phyloP scores from a whole-genome alignment of 202 grass and related monocot genomes.

The Zoysia matrella region DNA sequence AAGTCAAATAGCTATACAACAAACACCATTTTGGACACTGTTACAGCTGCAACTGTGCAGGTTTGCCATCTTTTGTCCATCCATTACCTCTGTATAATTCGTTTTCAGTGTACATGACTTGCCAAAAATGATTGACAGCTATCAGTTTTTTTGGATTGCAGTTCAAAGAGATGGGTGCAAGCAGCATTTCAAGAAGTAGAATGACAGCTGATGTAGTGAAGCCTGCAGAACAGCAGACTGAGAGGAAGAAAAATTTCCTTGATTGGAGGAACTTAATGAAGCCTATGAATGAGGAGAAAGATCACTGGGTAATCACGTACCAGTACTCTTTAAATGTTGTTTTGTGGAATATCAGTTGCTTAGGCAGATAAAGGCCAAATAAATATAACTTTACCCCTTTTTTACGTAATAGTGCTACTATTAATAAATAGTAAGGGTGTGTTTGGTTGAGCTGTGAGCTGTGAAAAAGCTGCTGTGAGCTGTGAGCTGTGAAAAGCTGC shows the following conservation, averaged over 20 bases:
- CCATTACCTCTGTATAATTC: conserved; percentile 17
- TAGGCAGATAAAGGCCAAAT: neutral
- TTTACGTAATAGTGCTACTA: neutral
- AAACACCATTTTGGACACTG: conserved; percentile 89
- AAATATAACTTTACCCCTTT: neutral
- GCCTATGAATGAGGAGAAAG: conserved; percentile 89
- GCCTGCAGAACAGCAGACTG: conserved; percentile 65
- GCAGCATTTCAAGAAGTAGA: conserved; percentile 65
- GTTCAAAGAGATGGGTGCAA: conserved; percentile 96
- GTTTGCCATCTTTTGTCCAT: conserved; percentile 39
- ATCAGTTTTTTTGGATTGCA: conserved; percentile 32
- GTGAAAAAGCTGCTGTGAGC: too few species aligned
- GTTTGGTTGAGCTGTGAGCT: too few species aligned
- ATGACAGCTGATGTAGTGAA: conserved; percentile 62
- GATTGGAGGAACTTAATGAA: conserved; percentile 94
- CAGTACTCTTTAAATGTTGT: conserved; percentile 12
- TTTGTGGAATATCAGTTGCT: conserved; percentile 24
- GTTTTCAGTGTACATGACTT: conserved; percentile 2
- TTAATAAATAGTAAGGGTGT: too few species aligned
- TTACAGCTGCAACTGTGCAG: conserved; percentile 95
- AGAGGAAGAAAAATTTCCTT: conserved; percentile 81
- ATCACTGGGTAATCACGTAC: conserved; percentile 98
- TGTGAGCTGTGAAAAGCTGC: too few species aligned
- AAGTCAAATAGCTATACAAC: conserved; percentile 97
- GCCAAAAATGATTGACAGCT: conserved; percentile 6